These are phyloP conservation scores for Lasiosphaeris hirsuta DNA, from an alignment of 495 filamentous ascomycete species.

Conservation along the genomic window DNA sequence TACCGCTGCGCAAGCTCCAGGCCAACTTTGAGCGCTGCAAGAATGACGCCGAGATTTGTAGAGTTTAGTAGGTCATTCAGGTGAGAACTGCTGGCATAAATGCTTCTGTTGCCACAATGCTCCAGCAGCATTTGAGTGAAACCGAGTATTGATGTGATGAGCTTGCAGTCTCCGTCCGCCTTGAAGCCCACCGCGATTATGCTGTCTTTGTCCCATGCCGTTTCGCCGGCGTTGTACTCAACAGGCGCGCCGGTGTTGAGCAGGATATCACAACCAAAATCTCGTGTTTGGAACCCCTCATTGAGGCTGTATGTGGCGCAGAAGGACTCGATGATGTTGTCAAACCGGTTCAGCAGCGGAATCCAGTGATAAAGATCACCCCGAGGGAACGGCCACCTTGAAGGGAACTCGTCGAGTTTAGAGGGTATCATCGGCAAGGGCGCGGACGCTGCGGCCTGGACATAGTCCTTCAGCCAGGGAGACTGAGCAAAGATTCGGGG, in stretches of 20 bases:
- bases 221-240: slow-evolving; percentile 34
- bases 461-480: slow-evolving; percentile 77
- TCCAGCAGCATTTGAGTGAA: slow-evolving; percentile 87
- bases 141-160: slow-evolving; percentile 72
- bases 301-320: slow-evolving; percentile 77
- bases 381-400: slow-evolving; percentile 91
- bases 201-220: slow-evolving; percentile 42
- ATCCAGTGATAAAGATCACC: slow-evolving; percentile 99
- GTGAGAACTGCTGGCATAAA: slow-evolving; percentile 87
- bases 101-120: slow-evolving; percentile 94
- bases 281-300: slow-evolving; percentile 73
- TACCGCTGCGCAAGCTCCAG: slow-evolving; percentile 88
- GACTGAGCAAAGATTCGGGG: slow-evolving; percentile 52
- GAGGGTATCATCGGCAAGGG: slow-evolving; percentile 72
- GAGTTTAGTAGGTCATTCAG: slow-evolving; percentile 84
- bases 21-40: slow-evolving; percentile 68
- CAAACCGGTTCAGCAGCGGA: slow-evolving; percentile 88
- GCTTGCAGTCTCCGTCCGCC: slow-evolving; percentile 70
- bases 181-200: slow-evolving; percentile 59
- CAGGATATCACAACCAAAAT: slow-evolving; percentile 65
- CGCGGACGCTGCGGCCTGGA: slow-evolving; percentile 61
- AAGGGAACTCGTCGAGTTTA: slow-evolving; percentile 75
- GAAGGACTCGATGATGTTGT: slow-evolving; percentile 77
- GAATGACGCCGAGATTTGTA: slow-evolving; percentile 73
- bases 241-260: slow-evolving; percentile 44